These are phyloP conservation scores for Penicillium expansum DNA, from an alignment of 2,329 filamentous ascomycete species.

Conservation along the genomic window DNA sequence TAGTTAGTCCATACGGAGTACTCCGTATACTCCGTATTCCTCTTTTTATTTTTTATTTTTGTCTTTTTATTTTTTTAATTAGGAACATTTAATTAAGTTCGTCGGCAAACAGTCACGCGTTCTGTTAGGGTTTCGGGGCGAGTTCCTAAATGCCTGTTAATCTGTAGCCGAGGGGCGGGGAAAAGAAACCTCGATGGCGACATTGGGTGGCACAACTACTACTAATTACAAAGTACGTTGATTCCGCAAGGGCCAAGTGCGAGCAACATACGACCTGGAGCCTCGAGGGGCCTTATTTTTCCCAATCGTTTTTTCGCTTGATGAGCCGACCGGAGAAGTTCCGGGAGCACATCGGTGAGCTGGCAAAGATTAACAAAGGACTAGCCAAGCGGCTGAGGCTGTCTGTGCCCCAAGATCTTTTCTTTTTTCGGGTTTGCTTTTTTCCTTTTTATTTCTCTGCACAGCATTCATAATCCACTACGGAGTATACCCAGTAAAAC, in stretches of 20 bases:
- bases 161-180: constrained; percentile 1
- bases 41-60: no score
- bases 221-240: background rate
- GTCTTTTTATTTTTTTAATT: no score
- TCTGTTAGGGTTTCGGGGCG: background rate
- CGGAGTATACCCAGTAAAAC: background rate
- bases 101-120: background rate
- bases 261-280: background rate
- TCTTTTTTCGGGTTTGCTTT: background rate
- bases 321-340: constrained; percentile 4
- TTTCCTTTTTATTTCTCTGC: background rate
- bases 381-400: constrained; percentile 8
- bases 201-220: background rate
- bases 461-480: constrained; percentile 1
- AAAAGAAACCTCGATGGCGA: background rate
- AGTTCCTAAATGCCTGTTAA: background rate
- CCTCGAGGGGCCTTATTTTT: background rate
- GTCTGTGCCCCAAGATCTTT: constrained; percentile 1
- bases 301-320: background rate
- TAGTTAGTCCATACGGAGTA: no score
- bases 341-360: background rate
- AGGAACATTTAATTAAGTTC: background rate
- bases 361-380: constrained; percentile 4
- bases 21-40: no score
- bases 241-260: background rate